phyloP scores from a whole-genome alignment of 73 alveolate genomes.

The Paramecium caudatum region DNA sequence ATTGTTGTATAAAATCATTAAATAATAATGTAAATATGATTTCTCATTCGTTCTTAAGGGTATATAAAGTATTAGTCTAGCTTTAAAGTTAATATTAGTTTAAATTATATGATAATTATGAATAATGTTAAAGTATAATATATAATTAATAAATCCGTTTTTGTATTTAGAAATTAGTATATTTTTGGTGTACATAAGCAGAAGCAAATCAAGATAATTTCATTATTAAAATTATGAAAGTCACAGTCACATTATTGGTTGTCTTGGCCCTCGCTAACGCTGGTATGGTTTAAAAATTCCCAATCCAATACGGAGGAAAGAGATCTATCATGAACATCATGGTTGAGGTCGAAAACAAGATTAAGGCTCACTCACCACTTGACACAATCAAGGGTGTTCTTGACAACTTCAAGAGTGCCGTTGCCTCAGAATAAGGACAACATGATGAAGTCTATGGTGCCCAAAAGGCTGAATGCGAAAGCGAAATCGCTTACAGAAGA shows the following conservation, averaged over 20 bases:
- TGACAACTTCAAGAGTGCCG: slow-evolving; percentile 56
- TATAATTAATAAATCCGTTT: too few species aligned
- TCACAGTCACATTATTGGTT: slow-evolving; percentile 42
- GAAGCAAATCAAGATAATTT: not conserved
- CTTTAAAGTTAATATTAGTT: too few species aligned
- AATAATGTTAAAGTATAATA: too few species aligned
- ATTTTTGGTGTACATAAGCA: not conserved
- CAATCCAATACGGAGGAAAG: slow-evolving; percentile 54
- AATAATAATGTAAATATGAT: too few species aligned
- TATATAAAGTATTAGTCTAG: too few species aligned
- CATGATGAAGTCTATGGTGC: slow-evolving; percentile 68
- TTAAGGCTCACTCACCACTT: slow-evolving; percentile 54
- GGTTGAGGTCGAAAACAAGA: slow-evolving; percentile 65
- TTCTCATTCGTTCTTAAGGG: too few species aligned
- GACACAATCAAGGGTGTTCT: slow-evolving; percentile 69
- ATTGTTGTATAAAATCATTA: too few species aligned
- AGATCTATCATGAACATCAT: slow-evolving; percentile 68
- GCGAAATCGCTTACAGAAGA: slow-evolving; percentile 66
- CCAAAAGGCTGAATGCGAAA: slow-evolving; percentile 54
- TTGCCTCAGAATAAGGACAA: slow-evolving; percentile 47
- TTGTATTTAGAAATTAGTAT: too few species aligned
- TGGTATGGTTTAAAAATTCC: slow-evolving; percentile 58
- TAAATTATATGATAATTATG: too few species aligned
- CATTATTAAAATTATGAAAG: not conserved
- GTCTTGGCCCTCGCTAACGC: slow-evolving; percentile 66